A percentile compares a stretch with the other conserved stretches of the same genome.
Evolutionary conservation across 345 rosid species (phyloP).

Genomic region (Eutrema heterophyllum): DNA sequence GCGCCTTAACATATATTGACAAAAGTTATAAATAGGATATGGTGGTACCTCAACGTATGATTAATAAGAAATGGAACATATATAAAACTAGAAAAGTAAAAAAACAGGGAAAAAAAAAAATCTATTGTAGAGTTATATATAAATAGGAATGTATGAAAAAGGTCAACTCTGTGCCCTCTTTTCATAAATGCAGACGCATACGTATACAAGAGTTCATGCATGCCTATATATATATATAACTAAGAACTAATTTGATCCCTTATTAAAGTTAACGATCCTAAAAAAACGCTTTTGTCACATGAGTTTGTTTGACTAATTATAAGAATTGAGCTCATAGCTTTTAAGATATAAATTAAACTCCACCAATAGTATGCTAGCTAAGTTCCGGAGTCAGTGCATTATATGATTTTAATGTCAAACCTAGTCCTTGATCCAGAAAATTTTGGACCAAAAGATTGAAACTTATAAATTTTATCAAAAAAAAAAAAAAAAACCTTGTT

Average conservation of each 20-base stretch:
- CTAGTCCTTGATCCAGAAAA: too few relatives aligned
- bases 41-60: slow-evolving; percentile 16
- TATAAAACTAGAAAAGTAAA: background rate
- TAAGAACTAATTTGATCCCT: slow-evolving; percentile 20
- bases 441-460: too few relatives aligned
- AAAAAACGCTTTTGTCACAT: slow-evolving; percentile 55
- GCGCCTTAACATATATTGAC: background rate
- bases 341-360: slow-evolving; percentile 11
- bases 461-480: too few relatives aligned
- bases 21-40: slow-evolving; percentile 6
- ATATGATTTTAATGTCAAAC: too few relatives aligned
- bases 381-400: background rate
- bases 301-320: slow-evolving; percentile 31
- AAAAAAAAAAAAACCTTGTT: too few relatives aligned
- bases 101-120: background rate
- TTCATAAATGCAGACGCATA: slow-evolving; percentile 6
- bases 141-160: background rate
- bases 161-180: slow-evolving; percentile 20
- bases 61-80: background rate
- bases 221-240: slow-evolving; percentile 14
- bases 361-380: background rate
- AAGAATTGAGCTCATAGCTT: slow-evolving; percentile 12
- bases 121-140: background rate
- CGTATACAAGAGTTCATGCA: too few relatives aligned
- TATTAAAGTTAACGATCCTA: slow-evolving; percentile 53